Percentiles rank a stretch among this genome's conserved stretches.
Conservation (phyloP, 208 protist species). For the Acanthamoeba divionensis region DNA sequence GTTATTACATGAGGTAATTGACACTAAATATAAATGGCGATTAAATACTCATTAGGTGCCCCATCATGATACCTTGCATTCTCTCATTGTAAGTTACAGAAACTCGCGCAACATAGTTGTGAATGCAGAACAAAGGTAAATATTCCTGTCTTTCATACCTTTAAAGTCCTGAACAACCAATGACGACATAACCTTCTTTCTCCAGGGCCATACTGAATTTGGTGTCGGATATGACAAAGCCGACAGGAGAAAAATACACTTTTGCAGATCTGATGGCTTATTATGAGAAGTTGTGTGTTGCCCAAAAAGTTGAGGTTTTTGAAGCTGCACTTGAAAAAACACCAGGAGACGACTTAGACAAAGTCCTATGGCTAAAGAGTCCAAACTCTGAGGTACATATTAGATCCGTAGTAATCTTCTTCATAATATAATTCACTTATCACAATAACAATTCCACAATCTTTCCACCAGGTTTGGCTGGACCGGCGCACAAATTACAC, state of each 20-base stretch:
- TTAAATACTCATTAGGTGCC: conserved; percentile 43
- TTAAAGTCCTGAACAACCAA: background rate
- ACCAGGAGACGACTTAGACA: conserved; percentile 92
- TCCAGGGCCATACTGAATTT: background rate
- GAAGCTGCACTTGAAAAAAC: conserved; percentile 91
- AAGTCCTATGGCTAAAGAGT: conserved; percentile 97
- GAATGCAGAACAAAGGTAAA: background rate
- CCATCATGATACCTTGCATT: conserved; percentile 44
- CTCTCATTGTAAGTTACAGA: conserved; percentile 26
- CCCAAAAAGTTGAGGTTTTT: conserved; percentile 98
- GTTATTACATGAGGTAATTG: too few species aligned
- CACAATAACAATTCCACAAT: background rate
- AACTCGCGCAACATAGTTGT: background rate
- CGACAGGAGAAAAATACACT: background rate
- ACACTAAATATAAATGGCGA: too few species aligned
- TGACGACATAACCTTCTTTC: background rate
- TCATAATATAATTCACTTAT: background rate
- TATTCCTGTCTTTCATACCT: background rate
- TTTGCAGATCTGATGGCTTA: conserved; percentile 76
- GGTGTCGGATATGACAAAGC: background rate
- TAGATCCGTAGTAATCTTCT: background rate
- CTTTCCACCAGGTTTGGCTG: conserved; percentile 87
- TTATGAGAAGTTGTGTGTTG: conserved; percentile 93
- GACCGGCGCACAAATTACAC: conserved; percentile 96
- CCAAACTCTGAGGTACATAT: conserved; percentile 91